Base-by-base conservation (phyloP, 495 filamentous ascomycete species). In the Xylaria curta region DNA sequence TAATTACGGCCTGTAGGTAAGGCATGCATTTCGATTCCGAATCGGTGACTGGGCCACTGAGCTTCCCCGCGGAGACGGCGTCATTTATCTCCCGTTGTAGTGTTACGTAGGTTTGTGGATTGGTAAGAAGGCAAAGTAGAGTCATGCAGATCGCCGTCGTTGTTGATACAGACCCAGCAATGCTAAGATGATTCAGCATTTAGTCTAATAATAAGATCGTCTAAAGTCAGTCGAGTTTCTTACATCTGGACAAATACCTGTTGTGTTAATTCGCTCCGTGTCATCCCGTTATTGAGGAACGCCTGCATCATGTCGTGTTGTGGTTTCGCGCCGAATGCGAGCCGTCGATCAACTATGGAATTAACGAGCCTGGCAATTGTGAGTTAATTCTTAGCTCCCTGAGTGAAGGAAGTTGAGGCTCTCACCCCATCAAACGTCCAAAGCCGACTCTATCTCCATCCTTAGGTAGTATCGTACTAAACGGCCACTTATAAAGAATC, bases 81-180 rank as follows among this genome's bases (percentile, higher is more conserved):
- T 51, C 65, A 51, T 87, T 86, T 42, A 90, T 87, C 65, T 90
- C 89, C 4, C 75, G 77, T 80, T 87, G 82, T 66, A 91, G 83
- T 44, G 81, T 83, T n/a, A 79, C 76, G 70, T 89, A 90, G 6
- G 84, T 79, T 0, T 70, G 58, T 1, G 78, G 75, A 62, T 84
- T 78, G 7, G 78, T 76, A 10, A 89, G 71, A 21, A 90, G 73
- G 73, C 87, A 84, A 13, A 85, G 80, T 56, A 91, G 81, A 64
- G 89, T 80, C 4, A 81, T 83, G 67, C 86, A 85, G 73, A 91
- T 85, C 19, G 86, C 83, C 4, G 86, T 87, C 0, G 87, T 86
- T 0, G 87, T 90, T 12, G 89, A 89, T 69, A 91, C 89, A 13
- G 87, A 85, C 13, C 88, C 89, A 0, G 89, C 90, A 6, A 90